Evolutionary conservation across 345 rosid genomes (phyloP), one percentile per base, ranked within the genome.

Genomic region (Aquilaria sinensis): DNA sequence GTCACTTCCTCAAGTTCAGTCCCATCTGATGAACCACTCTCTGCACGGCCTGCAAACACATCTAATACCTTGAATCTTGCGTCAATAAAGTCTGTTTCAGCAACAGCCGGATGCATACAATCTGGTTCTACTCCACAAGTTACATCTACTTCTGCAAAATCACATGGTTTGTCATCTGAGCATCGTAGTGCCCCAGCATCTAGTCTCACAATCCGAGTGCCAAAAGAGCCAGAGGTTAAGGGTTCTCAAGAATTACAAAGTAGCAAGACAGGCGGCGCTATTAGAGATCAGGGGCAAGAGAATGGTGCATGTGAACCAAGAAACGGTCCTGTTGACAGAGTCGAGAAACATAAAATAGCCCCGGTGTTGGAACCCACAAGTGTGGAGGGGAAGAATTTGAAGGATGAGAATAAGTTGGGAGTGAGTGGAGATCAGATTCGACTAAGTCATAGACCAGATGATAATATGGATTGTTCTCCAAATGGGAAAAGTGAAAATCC

Each of bases 81-180:
- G 64, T 61, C 62, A 43, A 74, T 73, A 67, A 80, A 73, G 78
- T 58, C 75, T 66, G 61, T 73, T 65, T 34, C 70, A 0, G 61
- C 64, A 10, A 67, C 61, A 50, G 52, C 70, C 58, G 86, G 61
- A 66, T 65, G 56, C 31, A 54, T 68, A 58, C 60, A 81, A 66
- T 53, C 67, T 52, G 48, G 67, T 67, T 60, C 83, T 60, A 31
- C 57, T 15, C 13, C 75, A 50, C 43, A 37, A 0, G 43, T 37
- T 9, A 5, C 43, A 37, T 37, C 43, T 37, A 37, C 5, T 37
- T 4, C 5, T 23, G 8, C 8, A 37, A 37, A 37, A 9, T 68
- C 70, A 23, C 60, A 66, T 55, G 75, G 58, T 65, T 49, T 43
- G 45, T 64, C 57, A 53, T 62, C 77, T 16, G 68, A 61, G 55